Percentiles rank a stretch among this genome's conserved stretches.
These are phyloP conservation scores for Didymella glomerata DNA, from an alignment of 2,329 filamentous ascomycete genomes.

Conservation along the genomic window DNA sequence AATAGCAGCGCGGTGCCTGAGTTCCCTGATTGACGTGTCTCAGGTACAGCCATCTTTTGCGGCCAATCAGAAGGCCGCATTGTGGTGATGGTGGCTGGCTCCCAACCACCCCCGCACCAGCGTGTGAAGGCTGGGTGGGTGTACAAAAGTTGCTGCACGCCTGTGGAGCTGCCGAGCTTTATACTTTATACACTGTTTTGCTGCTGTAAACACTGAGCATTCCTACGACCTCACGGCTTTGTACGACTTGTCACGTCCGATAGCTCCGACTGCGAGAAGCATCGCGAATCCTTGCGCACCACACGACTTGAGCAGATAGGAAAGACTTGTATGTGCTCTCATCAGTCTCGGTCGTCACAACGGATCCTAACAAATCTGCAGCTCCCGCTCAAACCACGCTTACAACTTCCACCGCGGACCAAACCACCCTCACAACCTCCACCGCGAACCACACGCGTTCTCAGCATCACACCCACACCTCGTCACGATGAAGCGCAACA, in stretches of 20 bases:
- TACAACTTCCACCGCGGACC: no score
- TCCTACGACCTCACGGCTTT: not conserved
- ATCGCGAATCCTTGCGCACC: no score
- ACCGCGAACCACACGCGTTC: not conserved
- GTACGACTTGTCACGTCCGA: not conserved
- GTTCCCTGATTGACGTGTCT: not conserved
- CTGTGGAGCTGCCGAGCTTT: not conserved
- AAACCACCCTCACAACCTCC: no score
- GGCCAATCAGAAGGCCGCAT: not conserved
- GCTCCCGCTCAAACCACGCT: no score
- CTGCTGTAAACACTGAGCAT: not conserved
- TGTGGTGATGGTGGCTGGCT: no score
- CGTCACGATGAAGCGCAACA: constrained; percentile 58
- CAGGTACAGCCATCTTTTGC: not conserved
- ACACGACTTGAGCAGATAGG: no score
- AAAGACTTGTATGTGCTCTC: no score
- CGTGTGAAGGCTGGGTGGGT: not conserved
- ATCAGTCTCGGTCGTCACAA: no score
- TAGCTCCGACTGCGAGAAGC: no score
- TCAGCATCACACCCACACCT: not conserved
- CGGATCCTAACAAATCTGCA: no score
- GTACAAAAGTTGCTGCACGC: not conserved
- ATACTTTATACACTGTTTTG: not conserved
- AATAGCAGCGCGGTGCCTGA: not conserved
- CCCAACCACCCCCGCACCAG: not conserved